Evolutionary conservation across 768 basidiomycete species (phyloP), one percentile per base, ranked within the genome.

Genomic region (Russula ochroleuca): DNA sequence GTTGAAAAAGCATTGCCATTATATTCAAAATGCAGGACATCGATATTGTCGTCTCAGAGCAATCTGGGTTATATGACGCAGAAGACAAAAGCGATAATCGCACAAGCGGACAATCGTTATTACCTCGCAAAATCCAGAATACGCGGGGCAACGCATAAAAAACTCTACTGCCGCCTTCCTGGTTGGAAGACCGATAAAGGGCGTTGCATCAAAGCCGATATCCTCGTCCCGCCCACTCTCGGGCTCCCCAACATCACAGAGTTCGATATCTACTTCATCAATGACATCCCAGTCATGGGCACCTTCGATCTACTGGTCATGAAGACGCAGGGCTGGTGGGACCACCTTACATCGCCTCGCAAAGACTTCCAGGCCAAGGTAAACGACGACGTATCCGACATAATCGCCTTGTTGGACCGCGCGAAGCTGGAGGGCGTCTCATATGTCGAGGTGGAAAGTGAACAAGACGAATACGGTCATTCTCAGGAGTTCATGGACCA

Each of bases 301-400:
- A 14, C 63, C 19, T 66, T 66, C 35, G 61, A 53, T n/a, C 37
- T 66, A 14, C 37, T 66, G 23, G 35, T 66, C 23, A 51, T 63
- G 62, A 66, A 63, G 62, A 23, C 37, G 23, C 61, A 63, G 21
- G 64, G 65, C 21, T 47, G 45, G 45, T 5, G 21, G 45, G 45
- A 47, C 45, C 45, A 47, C 21, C 11, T 9, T n/a, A 23, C 4
- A 53, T 65, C 64, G 4, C 0, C 1, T 3, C 60, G 64, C 21
- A 0, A 2, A 2, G 64, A 63, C 50, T 45, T 33, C 21, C 60
- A 23, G 13, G 41, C 6, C 21, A 65, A 65, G 21, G 25, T 19
- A 21, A 17, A 9, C 6, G 41, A 7, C 4, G 61, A 65, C 7
- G 49, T 57, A 5, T 3, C 1, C 1, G 64, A 65, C 54, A 9